A percentile compares a stretch with the other conserved stretches of the same genome.
phyloP scores from a whole-genome alignment of 2,329 filamentous ascomycete species.

The Lachnum nothofagi region DNA sequence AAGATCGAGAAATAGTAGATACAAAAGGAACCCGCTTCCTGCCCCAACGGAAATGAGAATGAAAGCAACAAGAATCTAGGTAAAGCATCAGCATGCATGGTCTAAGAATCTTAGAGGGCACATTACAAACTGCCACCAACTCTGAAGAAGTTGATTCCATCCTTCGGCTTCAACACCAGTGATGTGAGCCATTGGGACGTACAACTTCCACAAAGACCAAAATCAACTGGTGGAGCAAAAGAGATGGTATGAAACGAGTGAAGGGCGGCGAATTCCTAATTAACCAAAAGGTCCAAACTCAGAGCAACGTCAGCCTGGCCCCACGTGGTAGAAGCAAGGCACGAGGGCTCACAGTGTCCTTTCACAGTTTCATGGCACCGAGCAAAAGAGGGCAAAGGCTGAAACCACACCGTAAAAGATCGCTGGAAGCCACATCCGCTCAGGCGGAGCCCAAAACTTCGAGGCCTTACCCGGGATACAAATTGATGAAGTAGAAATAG shows the following conservation, averaged over 20 bases:
- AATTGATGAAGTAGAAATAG: conserved; percentile 4
- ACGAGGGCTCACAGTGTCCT: not conserved
- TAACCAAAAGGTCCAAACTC: conserved; percentile 5
- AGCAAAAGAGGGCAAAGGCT: conserved; percentile 1
- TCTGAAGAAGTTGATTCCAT: conserved; percentile 19
- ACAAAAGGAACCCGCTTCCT: conserved; percentile 18
- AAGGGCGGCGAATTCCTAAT: conserved; percentile 3
- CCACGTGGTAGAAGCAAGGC: conserved; percentile 13
- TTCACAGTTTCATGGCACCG: conserved; percentile 7
- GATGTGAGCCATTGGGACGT: conserved; percentile 21
- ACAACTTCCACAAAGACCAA: conserved; percentile 6
- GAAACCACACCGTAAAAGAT: conserved; percentile 8
- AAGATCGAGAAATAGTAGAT: conserved; percentile 11
- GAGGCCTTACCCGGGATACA: conserved; percentile 5
- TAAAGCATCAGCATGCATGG: conserved; percentile 11
- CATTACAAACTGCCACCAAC: conserved; percentile 28
- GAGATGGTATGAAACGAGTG: conserved; percentile 5
- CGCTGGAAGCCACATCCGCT: conserved; percentile 5
- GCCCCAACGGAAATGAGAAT: conserved; percentile 22
- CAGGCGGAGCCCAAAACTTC: conserved; percentile 3
- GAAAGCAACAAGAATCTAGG: conserved; percentile 25
- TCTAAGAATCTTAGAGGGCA: not conserved
- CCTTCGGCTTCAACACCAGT: conserved; percentile 24
- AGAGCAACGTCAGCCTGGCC: conserved; percentile 9
- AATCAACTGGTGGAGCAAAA: conserved; percentile 9